These are phyloP conservation scores for Verticillium albo-atrum DNA, from an alignment of 2,329 filamentous ascomycete species.

Conservation along the genomic window DNA sequence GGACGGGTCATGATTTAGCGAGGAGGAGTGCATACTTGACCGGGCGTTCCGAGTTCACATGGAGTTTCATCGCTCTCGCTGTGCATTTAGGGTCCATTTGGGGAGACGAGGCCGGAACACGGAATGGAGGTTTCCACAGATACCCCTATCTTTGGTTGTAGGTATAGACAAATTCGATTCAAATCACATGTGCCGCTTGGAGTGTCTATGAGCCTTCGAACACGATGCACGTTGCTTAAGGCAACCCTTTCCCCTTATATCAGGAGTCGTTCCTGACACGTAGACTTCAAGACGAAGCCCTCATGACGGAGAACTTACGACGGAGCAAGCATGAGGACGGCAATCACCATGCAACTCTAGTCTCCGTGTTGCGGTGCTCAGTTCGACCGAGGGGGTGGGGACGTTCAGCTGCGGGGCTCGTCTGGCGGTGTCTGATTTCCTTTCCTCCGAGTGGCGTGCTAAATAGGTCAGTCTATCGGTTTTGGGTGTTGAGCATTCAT, in stretches of 20 bases:
- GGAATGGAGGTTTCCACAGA: slow-evolving; percentile 17
- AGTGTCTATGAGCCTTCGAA: slow-evolving; percentile 7
- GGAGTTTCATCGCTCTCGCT: slow-evolving; percentile 1
- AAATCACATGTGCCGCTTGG: slow-evolving; percentile 12
- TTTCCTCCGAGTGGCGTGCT: background rate
- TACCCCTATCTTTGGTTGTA: slow-evolving; percentile 29
- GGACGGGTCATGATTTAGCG: background rate
- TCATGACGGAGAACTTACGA: too few relatives aligned
- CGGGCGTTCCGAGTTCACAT: background rate
- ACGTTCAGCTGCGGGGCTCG: background rate
- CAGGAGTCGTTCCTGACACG: too few relatives aligned
- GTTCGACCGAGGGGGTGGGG: too few relatives aligned
- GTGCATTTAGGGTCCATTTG: background rate
- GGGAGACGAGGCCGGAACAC: slow-evolving; percentile 8
- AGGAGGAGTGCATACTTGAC: background rate
- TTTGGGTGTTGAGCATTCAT: background rate
- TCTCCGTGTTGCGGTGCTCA: too few relatives aligned
- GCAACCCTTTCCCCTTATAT: too few relatives aligned
- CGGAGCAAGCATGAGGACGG: too few relatives aligned
- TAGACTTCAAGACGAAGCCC: too few relatives aligned
- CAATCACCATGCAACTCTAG: too few relatives aligned
- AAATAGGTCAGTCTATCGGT: background rate
- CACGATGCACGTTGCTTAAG: background rate
- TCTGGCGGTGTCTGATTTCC: background rate
- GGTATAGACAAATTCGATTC: slow-evolving; percentile 28